phyloP scores from a whole-genome alignment of 768 basidiomycete species.

The Russula brevipes region DNA sequence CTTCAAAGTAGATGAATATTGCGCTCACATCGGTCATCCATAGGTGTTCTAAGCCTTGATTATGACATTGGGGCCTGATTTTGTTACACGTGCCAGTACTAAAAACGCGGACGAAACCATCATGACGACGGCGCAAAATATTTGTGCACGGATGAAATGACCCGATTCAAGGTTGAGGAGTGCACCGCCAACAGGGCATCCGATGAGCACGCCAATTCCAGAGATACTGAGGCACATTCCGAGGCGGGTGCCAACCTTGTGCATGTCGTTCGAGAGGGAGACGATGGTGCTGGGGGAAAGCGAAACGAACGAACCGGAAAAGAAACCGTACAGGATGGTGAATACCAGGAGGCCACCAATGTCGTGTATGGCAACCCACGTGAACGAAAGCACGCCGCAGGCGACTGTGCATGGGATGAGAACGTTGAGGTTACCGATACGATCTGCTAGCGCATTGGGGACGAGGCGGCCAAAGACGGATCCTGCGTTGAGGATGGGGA shows the following conservation, averaged over 20 bases:
- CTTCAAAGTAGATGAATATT: too few species aligned
- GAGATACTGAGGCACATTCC: slow-evolving; percentile 27
- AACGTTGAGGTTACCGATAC: slow-evolving; percentile 31
- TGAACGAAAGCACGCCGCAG: slow-evolving; percentile 29
- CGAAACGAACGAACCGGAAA: slow-evolving; percentile 27
- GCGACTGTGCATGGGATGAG: slow-evolving; percentile 27
- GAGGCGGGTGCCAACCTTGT: slow-evolving; percentile 26
- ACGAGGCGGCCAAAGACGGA: slow-evolving; percentile 31
- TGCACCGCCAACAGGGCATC: slow-evolving; percentile 26
- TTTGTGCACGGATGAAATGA: slow-evolving; percentile 15
- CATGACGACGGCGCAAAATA: slow-evolving; percentile 14
- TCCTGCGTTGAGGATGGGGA: slow-evolving; percentile 33
- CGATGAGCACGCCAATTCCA: slow-evolving; percentile 24
- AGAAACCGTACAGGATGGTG: slow-evolving; percentile 38
- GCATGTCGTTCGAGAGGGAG: slow-evolving; percentile 15
- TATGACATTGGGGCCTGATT: background rate
- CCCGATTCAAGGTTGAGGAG: slow-evolving; percentile 18
- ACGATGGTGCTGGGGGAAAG: slow-evolving; percentile 11
- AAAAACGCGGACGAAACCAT: background rate
- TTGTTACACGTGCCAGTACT: slow-evolving; percentile 3
- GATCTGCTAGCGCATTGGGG: slow-evolving; percentile 31
- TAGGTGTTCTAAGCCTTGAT: slow-evolving; percentile 9
- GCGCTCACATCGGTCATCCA: too few species aligned
- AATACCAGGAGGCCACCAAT: slow-evolving; percentile 32
- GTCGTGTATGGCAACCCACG: slow-evolving; percentile 31